Evolutionary conservation across 257 asterid species (phyloP).

Genomic region (Orobanche coerulescens): DNA sequence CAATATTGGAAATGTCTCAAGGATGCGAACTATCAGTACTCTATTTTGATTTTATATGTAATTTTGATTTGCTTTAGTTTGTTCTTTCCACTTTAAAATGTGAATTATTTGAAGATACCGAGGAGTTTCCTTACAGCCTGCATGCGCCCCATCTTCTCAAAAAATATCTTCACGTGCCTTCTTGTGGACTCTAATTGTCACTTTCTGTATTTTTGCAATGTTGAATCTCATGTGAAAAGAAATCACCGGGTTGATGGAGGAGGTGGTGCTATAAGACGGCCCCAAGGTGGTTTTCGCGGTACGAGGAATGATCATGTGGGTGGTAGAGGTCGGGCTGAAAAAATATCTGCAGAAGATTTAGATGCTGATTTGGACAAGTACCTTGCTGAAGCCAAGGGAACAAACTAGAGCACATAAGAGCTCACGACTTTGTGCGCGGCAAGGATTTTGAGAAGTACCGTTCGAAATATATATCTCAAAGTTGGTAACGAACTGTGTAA

Average conservation of each 20-base stretch:
- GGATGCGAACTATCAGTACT: background rate
- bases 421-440: background rate
- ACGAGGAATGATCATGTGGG: conserved; percentile 38
- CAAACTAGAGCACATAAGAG: conserved; percentile 15
- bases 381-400: conserved; percentile 50
- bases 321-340: conserved; percentile 46
- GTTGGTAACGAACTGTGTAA: background rate
- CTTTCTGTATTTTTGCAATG: background rate
- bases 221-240: conserved; percentile 6
- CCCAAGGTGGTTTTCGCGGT: conserved; percentile 41
- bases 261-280: conserved; percentile 38
- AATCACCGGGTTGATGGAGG: conserved; percentile 33
- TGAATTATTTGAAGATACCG: background rate
- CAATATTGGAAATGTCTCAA: too few species aligned
- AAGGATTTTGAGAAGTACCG: background rate
- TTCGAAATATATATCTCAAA: background rate
- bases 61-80: background rate
- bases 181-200: background rate
- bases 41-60: background rate
- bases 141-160: background rate
- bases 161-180: background rate
- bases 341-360: conserved; percentile 58
- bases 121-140: background rate
- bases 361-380: conserved; percentile 69
- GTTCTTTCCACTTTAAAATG: background rate